Base-by-base conservation (phyloP, 83 land plant species). In the Picea abies region DNA sequence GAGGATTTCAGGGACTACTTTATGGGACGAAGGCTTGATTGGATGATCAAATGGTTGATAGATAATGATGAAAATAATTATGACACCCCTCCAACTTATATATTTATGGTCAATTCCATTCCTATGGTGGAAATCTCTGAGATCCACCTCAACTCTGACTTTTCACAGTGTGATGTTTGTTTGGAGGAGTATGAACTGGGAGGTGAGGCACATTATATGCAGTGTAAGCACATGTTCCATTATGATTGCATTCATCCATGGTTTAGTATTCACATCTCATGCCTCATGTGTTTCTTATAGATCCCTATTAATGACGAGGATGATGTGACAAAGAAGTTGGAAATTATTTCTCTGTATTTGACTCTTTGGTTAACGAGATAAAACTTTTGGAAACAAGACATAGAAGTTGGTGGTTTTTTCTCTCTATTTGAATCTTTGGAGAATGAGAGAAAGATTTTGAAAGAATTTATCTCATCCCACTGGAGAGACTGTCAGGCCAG, bases 161-260 rank as follows among this genome's bases (percentile, higher is more conserved):
- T 29, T 29, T 73, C 87, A 12, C 83, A 85, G 70, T 88, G 90
- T 52, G 83, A 87, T 3, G 90, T 88, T 41, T 88, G 90, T 29
- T 29, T 29, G 29, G 29, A 29, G 29, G 29, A 29, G 29, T 29
- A 29, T 29, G 29, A 29, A 29, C 37, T 86, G 63, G 85, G 88
- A 20, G 35, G 81, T 32, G 83, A 84, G 47, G 90, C 83, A 17
- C 60, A 83, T 29, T 83, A 88, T 63, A 88, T 88, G 90, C 87
- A 87, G 14, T 88, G 90, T 66, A 79, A 83, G 58, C 90, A 88
- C 52, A 79, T 88, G 25, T 87, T 84, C 67, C 89, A 87, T 76
- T 79, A 82, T 35, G 86, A 87, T 58, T 87, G 86, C 60, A 87
- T 87, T 68, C 79, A 82, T 25, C 89, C 89, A 22, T 87, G 89